These are phyloP conservation scores for Auricularia cornea DNA, from an alignment of 768 basidiomycete species.

Conservation along the genomic window DNA sequence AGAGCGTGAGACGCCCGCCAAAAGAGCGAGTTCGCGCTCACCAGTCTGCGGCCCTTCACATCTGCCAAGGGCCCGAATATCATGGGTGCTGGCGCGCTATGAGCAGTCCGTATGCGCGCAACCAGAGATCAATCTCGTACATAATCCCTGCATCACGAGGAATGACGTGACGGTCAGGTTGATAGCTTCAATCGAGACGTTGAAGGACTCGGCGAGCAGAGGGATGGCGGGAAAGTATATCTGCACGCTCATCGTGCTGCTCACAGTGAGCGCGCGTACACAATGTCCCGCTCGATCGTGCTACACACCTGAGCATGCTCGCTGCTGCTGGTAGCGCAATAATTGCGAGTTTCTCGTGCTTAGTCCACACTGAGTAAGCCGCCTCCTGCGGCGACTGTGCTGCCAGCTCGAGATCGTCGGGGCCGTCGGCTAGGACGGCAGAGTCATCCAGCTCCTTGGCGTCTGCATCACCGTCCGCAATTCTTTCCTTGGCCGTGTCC, in stretches of 20 bases:
- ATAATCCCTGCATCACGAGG: conserved; percentile 57
- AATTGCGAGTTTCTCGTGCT: conserved; percentile 6
- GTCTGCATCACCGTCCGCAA: too few species aligned
- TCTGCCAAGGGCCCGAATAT: conserved; percentile 67
- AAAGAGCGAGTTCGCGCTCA: conserved; percentile 13
- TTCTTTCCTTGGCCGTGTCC: too few species aligned
- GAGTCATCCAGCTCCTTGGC: too few species aligned
- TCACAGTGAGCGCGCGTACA: conserved; percentile 12
- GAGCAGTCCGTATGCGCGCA: neutral
- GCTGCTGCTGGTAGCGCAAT: conserved; percentile 5
- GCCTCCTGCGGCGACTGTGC: too few species aligned
- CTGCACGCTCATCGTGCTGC: conserved; percentile 5
- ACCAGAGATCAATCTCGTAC: too few species aligned
- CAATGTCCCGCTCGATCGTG: too few species aligned
- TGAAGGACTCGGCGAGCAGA: conserved; percentile 49
- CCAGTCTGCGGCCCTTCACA: conserved; percentile 51
- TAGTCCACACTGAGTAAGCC: conserved; percentile 5
- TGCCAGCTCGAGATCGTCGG: too few species aligned
- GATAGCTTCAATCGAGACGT: conserved; percentile 60
- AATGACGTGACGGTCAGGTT: conserved; percentile 77
- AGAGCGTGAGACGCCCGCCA: neutral
- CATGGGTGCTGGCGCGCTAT: conserved; percentile 29
- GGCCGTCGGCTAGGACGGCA: too few species aligned
- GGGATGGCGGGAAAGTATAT: conserved; percentile 51
- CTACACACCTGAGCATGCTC: conserved; percentile 8